Evolutionary conservation across 495 filamentous ascomycete genomes (phyloP), one percentile per base, ranked within the genome.

Genomic region (Aspergillus panamensis): DNA sequence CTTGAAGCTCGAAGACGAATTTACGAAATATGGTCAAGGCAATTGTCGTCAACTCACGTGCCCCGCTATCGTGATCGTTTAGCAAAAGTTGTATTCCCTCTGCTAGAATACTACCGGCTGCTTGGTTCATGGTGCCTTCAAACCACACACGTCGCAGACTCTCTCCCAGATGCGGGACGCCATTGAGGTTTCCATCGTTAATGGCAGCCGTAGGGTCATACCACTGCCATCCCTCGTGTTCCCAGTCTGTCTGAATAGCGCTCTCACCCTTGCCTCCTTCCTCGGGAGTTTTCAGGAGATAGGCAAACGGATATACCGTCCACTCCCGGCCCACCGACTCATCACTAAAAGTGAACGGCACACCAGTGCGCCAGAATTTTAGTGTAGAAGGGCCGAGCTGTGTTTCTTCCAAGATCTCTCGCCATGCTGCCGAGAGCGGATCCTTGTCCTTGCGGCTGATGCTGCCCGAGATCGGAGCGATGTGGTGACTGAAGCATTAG

Each of bases 341-440:
- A 58, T 88, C 86, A 13, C 55, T 57, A 58, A 88, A 86, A 8
- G 75, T 69, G 63, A 80, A 88, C 20, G 78, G 73, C 48, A 84
- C 83, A 14, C 86, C 86, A 4, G 76, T 73, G 33, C 84, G 77
- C 58, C 83, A 76, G 16, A 84, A 72, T 1, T 67, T 63, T 17
- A 87, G 53, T 0, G 79, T 75, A 0, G 66, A 53, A 0, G 70
- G 48, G 0, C 73, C 77, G 7, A 89, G 67, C 0, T 67, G 72
- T 0, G 86, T 88, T 62, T 88, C 86, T 69, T 89, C 86, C 4
- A 61, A 53, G 13, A 89, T 69, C 63, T 87, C 85, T 19, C 86
- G 80, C 75, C 80, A 81, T 45, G 86, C 86, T 0, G 84, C 77
- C 2, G 69, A 64, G 17, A 83, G 58, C 0, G 84, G 79, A 8